Evolutionary conservation across 2,329 filamentous ascomycete genomes (phyloP), one percentile per base, ranked within the genome.

Genomic region (Arthrobotrys megalospora): DNA sequence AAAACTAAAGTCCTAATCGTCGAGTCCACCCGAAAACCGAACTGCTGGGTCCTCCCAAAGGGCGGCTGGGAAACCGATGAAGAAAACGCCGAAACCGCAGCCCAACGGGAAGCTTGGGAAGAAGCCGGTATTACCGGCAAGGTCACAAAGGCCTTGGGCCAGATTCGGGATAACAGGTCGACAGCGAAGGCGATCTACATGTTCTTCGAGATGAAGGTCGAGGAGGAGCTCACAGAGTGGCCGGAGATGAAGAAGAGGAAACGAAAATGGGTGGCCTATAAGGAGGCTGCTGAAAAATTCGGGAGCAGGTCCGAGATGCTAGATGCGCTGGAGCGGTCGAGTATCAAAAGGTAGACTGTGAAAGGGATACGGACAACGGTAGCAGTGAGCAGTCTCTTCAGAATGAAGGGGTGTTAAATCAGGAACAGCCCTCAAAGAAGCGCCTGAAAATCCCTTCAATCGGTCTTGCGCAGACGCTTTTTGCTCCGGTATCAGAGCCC

Each of bases 31-130:
- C 90, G 93, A 80, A 91, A 94, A 82, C 93, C 93, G 84, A 93
- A 93, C 82, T 80, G 81, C 66, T 99, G 96, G 96, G 96, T 99
- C 50, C 88, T 99, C 76, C 96, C 96, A 78, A 99, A 99, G 85
- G 96, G 96, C 83, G 96, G 96, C 78, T 99, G 96, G 94, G 96
- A 99, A 85, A 91, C 90, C 38, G 96, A 99, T 85, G 96, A 99
- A 86, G 89, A 91, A 79, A 96, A 93, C 80, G 90, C 92, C 79
- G 89, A 95, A 84, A 93, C 96, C 72, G 96, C 96, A 70, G 85
- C 91, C 87, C 87, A 67, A 53, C 88, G 96, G 81, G 96, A 99
- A 85, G 96, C 96, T 79, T 98, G 96, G 96, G 96, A 98, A 86
- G 96, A 98, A 86, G 96, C 94, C 48, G 96, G 96, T 82, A 96